Conservation (phyloP, 352 stramenopile species). For the Lagenidium giganteum region DNA sequence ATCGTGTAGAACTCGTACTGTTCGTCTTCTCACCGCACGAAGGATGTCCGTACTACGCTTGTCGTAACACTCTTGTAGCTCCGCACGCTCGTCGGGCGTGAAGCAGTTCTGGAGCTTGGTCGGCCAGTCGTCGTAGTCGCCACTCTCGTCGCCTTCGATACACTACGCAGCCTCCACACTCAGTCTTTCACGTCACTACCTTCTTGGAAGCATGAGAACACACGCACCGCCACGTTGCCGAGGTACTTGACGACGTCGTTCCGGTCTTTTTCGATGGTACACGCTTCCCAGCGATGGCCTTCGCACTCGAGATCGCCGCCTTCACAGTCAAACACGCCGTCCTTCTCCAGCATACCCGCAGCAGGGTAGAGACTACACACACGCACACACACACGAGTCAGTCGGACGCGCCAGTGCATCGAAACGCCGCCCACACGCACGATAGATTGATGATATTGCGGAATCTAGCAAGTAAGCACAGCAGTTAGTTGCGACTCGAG, state of each 20-base stretch:
- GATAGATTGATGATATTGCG: slow-evolving; percentile 64
- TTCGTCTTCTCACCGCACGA: slow-evolving; percentile 23
- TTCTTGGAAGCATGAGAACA: background rate
- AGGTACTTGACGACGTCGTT: slow-evolving; percentile 75
- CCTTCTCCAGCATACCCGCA: slow-evolving; percentile 61
- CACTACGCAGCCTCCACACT: slow-evolving; percentile 25
- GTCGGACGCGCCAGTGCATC: background rate
- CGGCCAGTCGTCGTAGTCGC: slow-evolving; percentile 59
- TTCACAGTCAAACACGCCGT: slow-evolving; percentile 57
- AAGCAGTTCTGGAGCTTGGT: slow-evolving; percentile 73
- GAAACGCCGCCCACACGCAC: slow-evolving; percentile 18
- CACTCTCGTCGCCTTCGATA: slow-evolving; percentile 72
- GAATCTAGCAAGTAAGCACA: slow-evolving; percentile 29
- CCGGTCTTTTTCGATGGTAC: slow-evolving; percentile 69
- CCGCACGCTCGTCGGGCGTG: slow-evolving; percentile 43
- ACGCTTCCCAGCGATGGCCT: slow-evolving; percentile 65
- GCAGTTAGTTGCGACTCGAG: background rate
- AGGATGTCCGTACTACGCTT: slow-evolving; percentile 50
- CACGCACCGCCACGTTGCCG: slow-evolving; percentile 56
- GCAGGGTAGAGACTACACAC: slow-evolving; percentile 53
- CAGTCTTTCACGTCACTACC: background rate
- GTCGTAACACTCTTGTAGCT: slow-evolving; percentile 56
- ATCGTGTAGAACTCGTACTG: background rate
- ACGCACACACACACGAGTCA: background rate
- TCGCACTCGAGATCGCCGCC: slow-evolving; percentile 64